Percentiles rank a stretch among this genome's conserved stretches.
Evolutionary conservation across 2,329 filamentous ascomycete genomes (phyloP).

Genomic region (Epichloe typhina): DNA sequence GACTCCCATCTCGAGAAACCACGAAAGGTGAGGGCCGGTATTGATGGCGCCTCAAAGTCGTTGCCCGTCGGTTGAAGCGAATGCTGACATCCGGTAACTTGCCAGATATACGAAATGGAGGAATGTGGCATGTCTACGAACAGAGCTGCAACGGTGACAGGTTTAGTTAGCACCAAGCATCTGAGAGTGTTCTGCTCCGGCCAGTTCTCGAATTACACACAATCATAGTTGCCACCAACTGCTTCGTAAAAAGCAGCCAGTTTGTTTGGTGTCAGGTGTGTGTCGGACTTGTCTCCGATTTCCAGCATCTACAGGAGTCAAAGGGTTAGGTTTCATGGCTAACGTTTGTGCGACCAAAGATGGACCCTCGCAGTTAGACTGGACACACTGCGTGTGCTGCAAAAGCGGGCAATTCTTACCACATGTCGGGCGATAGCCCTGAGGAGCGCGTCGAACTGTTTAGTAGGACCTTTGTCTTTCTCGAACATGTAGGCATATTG

Average conservation of each 20-base stretch:
- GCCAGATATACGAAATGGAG: slow-evolving; percentile 84
- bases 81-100: slow-evolving; percentile 81
- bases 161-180: slow-evolving; percentile 1
- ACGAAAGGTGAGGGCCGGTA: slow-evolving; percentile 69
- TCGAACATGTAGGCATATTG: slow-evolving; percentile 57
- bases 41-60: slow-evolving; percentile 59
- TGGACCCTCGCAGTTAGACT: not conserved
- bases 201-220: slow-evolving; percentile 22
- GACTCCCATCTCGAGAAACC: slow-evolving; percentile 93
- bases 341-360: not conserved
- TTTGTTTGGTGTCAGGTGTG: slow-evolving; percentile 49
- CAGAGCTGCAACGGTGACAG: slow-evolving; percentile 34
- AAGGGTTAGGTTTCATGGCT: slow-evolving; percentile 8
- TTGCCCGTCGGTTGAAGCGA: slow-evolving; percentile 63
- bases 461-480: slow-evolving; percentile 52
- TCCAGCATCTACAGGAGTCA: slow-evolving; percentile 32
- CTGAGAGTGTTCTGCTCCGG: not conserved
- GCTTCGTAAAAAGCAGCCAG: slow-evolving; percentile 64
- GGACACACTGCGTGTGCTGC: not conserved
- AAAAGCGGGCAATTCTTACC: slow-evolving; percentile 34
- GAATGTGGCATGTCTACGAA: slow-evolving; percentile 63
- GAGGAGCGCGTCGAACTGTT: slow-evolving; percentile 53
- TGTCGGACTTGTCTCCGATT: slow-evolving; percentile 42
- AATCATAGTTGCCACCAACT: slow-evolving; percentile 64
- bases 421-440: slow-evolving; percentile 56